These are phyloP conservation scores for Rugosomyces carneus DNA, from an alignment of 1,284 basidiomycete species.

Conservation along the genomic window DNA sequence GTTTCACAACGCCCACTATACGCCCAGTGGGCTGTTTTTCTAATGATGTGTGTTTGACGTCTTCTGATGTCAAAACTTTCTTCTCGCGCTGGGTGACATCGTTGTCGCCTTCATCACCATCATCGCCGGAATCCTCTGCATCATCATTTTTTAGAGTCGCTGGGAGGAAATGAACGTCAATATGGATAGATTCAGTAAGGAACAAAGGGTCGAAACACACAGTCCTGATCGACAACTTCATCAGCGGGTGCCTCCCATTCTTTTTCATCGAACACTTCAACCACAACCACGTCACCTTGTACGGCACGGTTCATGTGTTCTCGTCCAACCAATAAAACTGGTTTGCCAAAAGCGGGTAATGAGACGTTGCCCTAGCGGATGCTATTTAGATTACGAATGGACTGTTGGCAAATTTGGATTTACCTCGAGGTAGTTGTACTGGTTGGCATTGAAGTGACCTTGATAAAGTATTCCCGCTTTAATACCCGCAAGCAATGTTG, in stretches of 20 bases:
- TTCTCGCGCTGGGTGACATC: conserved; percentile 46
- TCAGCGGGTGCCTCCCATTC: conserved; percentile 94
- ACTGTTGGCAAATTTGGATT: conserved; percentile 11
- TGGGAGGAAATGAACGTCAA: conserved; percentile 22
- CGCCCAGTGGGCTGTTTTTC: conserved; percentile 87
- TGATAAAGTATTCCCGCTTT: conserved; percentile 83
- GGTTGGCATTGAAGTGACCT: conserved; percentile 93
- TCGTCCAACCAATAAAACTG: conserved; percentile 82
- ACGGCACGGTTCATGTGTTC: conserved; percentile 96
- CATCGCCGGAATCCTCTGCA: conserved; percentile 65
- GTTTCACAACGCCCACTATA: conserved; percentile 88
- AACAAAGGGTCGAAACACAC: conserved; percentile 35
- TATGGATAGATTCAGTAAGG: conserved; percentile 3
- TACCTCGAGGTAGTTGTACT: conserved; percentile 94
- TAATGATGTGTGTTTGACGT: conserved; percentile 35
- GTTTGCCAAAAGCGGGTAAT: conserved; percentile 67
- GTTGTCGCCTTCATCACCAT: conserved; percentile 37
- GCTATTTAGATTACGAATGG: conserved; percentile 1
- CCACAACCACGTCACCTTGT: conserved; percentile 89
- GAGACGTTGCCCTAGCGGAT: conserved; percentile 69
- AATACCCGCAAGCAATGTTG: conserved; percentile 76
- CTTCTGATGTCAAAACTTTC: conserved; percentile 37
- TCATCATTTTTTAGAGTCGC: conserved; percentile 88
- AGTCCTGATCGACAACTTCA: conserved; percentile 90
- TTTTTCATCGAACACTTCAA: conserved; percentile 82